phyloP scores from a whole-genome alignment of 1,139 yeast species.

The Suhomyces ambrosiae region DNA sequence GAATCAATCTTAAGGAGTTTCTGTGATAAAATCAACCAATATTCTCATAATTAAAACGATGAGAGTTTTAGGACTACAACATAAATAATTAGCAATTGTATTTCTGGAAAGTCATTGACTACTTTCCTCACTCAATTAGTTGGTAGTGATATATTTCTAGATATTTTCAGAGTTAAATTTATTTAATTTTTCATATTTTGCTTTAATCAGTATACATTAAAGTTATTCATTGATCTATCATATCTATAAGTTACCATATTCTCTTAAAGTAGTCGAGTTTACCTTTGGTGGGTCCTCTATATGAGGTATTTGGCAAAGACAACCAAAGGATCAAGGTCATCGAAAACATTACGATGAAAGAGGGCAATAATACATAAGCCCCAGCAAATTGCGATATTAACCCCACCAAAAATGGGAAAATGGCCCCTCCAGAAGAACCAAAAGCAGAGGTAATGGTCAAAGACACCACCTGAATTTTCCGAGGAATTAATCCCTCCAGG shows the following conservation, averaged over 20 bases:
- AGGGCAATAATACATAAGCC: slow-evolving; percentile 58
- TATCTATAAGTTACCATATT: slow-evolving; percentile 6
- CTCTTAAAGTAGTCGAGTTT: slow-evolving; percentile 2
- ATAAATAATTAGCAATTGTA: too few relatives aligned
- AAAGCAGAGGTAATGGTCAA: slow-evolving; percentile 59
- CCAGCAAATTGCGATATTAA: slow-evolving; percentile 53
- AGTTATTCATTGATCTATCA: too few relatives aligned
- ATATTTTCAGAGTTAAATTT: too few relatives aligned
- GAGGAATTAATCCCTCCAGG: slow-evolving; percentile 44
- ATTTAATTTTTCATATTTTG: too few relatives aligned
- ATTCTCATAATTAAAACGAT: too few relatives aligned
- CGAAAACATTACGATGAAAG: slow-evolving; percentile 43
- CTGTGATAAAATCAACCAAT: too few relatives aligned
- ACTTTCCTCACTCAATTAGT: too few relatives aligned
- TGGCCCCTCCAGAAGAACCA: slow-evolving; percentile 64
- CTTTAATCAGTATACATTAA: too few relatives aligned
- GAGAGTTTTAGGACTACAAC: too few relatives aligned
- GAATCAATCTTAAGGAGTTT: too few relatives aligned
- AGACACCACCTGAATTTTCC: slow-evolving; percentile 56
- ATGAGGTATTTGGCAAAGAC: slow-evolving; percentile 39
- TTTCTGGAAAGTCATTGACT: too few relatives aligned
- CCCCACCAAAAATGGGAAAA: slow-evolving; percentile 60
- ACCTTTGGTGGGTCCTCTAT: slow-evolving; percentile 8
- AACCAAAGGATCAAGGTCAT: slow-evolving; percentile 48
- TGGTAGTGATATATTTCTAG: too few relatives aligned